Conservation (phyloP, 2,329 filamentous ascomycete genomes). For the Cordyceps cicadae region DNA sequence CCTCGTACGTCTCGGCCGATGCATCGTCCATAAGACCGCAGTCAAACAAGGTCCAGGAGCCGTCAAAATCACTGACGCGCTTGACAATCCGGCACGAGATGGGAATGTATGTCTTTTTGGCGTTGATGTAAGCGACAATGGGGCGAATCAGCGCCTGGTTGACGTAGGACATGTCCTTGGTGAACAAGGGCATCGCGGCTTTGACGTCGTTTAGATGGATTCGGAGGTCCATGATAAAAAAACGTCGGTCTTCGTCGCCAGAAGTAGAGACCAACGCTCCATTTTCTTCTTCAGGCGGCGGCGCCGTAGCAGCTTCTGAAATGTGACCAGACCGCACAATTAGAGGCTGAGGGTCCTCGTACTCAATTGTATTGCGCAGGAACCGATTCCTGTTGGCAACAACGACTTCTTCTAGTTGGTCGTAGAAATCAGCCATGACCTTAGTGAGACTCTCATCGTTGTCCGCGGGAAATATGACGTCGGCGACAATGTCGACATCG, state of each 20-base stretch:
- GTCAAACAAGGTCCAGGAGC: constrained; percentile 90
- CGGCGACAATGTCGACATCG: constrained; percentile 91
- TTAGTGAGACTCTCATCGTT: constrained; percentile 83
- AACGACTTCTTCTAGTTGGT: constrained; percentile 87
- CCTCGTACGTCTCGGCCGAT: constrained; percentile 87
- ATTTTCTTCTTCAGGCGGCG: neutral
- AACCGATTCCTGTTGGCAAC: constrained; percentile 64
- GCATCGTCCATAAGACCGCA: constrained; percentile 90
- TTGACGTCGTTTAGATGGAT: constrained; percentile 92
- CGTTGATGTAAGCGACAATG: constrained; percentile 97
- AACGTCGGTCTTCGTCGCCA: constrained; percentile 57
- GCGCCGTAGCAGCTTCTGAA: constrained; percentile 21
- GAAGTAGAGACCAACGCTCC: neutral
- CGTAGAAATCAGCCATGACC: constrained; percentile 95
- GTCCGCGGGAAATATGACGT: constrained; percentile 89
- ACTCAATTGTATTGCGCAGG: constrained; percentile 39
- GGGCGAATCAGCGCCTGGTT: constrained; percentile 92
- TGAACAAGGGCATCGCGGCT: constrained; percentile 88
- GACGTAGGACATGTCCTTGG: constrained; percentile 83
- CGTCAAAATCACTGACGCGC: constrained; percentile 79
- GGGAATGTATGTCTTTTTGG: constrained; percentile 88
- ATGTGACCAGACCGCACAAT: constrained; percentile 26
- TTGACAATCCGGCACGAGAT: constrained; percentile 94
- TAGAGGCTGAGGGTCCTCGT: constrained; percentile 19
- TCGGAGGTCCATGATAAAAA: constrained; percentile 88